phyloP scores from a whole-genome alignment of 768 basidiomycete species.

The Galerina marginata region DNA sequence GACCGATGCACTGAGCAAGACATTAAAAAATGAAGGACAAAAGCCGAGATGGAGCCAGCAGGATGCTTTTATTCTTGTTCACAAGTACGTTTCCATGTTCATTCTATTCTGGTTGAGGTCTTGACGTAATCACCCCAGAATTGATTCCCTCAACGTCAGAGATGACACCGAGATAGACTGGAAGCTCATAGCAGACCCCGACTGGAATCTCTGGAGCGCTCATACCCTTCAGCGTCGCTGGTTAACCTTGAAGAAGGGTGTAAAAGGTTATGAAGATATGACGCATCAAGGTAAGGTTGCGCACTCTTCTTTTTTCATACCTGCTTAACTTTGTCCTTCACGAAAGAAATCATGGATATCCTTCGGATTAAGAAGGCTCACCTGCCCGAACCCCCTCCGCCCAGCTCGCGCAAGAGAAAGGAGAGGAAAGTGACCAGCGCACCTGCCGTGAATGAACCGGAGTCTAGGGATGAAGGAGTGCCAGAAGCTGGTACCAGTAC shows the following conservation, averaged over 20 bases:
- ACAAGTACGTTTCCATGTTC: slow-evolving; percentile 60
- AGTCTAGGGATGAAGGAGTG: slow-evolving; percentile 23
- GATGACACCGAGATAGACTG: slow-evolving; percentile 88
- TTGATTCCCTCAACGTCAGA: slow-evolving; percentile 74
- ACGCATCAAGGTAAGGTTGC: slow-evolving; percentile 65
- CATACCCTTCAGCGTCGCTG: slow-evolving; percentile 81
- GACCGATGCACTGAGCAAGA: slow-evolving; percentile 79
- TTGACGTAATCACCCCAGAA: slow-evolving; percentile 42
- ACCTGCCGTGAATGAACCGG: slow-evolving; percentile 48
- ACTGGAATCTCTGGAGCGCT: slow-evolving; percentile 87
- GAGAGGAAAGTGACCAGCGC: slow-evolving; percentile 61
- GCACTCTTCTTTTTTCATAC: background rate
- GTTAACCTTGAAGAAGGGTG: slow-evolving; percentile 77
- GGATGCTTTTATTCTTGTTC: slow-evolving; percentile 82
- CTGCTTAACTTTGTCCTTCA: slow-evolving; percentile 13
- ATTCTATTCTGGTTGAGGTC: background rate
- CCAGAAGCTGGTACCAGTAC: slow-evolving; percentile 39
- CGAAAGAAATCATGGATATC: slow-evolving; percentile 81
- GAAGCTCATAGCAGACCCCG: slow-evolving; percentile 73
- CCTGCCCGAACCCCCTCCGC: slow-evolving; percentile 39
- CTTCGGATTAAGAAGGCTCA: slow-evolving; percentile 76
- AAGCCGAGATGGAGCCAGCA: slow-evolving; percentile 76
- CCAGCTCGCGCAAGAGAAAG: slow-evolving; percentile 39
- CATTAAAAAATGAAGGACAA: slow-evolving; percentile 72
- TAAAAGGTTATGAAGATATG: slow-evolving; percentile 84